phyloP scores from a whole-genome alignment of 805 yeast species.

The Kodamaea hsintzibuensis region DNA sequence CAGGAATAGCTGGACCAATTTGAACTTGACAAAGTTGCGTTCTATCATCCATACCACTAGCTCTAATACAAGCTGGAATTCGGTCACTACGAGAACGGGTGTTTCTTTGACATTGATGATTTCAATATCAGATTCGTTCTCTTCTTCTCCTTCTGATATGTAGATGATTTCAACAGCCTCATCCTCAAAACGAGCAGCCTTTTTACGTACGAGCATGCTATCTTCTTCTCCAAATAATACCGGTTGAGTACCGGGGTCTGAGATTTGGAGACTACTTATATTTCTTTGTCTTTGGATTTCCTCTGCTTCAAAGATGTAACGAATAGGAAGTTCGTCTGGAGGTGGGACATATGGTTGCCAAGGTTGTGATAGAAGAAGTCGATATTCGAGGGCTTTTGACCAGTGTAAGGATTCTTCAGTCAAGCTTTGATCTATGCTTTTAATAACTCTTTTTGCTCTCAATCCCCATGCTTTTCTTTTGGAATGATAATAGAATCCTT shows the following conservation, averaged over 20 bases:
- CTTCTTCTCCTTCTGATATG: background rate
- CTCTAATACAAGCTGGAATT: constrained; percentile 23
- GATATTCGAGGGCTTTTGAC: constrained; percentile 23
- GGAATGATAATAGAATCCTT: constrained; percentile 5
- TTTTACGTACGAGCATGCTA: constrained; percentile 1
- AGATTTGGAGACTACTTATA: background rate
- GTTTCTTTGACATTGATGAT: constrained; percentile 14
- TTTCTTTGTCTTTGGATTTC: background rate
- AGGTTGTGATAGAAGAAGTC: constrained; percentile 20
- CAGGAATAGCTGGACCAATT: constrained; percentile 23
- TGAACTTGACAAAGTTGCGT: constrained; percentile 16
- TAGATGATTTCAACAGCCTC: background rate
- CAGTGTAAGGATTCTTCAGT: constrained; percentile 30
- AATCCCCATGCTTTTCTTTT: constrained; percentile 2
- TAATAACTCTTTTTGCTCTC: background rate
- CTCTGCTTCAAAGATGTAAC: background rate
- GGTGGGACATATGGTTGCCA: constrained; percentile 26
- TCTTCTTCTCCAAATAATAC: constrained; percentile 1
- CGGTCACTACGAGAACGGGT: constrained; percentile 21
- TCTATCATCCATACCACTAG: constrained; percentile 23
- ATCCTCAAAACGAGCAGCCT: background rate
- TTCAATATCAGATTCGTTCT: constrained; percentile 9
- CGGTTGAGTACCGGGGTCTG: background rate
- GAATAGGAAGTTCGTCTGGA: constrained; percentile 1
- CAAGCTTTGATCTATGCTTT: constrained; percentile 12